phyloP scores from a whole-genome alignment of 2,329 filamentous ascomycete species.

The Phyllosticta citriasiana region DNA sequence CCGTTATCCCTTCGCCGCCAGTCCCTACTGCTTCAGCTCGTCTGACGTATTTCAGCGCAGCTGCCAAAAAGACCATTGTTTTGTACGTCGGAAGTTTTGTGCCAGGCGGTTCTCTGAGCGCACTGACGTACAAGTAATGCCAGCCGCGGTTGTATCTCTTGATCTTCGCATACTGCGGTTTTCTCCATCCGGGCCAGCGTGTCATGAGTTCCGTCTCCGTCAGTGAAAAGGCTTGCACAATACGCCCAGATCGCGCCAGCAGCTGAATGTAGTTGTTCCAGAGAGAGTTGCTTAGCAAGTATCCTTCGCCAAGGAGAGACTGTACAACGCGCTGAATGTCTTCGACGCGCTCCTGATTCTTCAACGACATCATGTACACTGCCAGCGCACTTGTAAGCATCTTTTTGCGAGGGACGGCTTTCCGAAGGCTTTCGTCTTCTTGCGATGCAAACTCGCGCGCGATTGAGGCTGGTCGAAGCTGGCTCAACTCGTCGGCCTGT shows the following conservation, averaged over 20 bases:
- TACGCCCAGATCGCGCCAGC: conserved; percentile 51
- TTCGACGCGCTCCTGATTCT: conserved; percentile 38
- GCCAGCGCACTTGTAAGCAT: conserved; percentile 40
- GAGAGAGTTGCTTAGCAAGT: conserved; percentile 61
- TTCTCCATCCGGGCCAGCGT: conserved; percentile 66
- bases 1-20: conserved; percentile 15
- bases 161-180: conserved; percentile 12
- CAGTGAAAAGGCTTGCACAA: conserved; percentile 57
- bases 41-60: conserved; percentile 26
- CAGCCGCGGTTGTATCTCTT: conserved; percentile 16
- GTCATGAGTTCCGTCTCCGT: conserved; percentile 74
- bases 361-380: conserved; percentile 44
- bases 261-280: conserved; percentile 71
- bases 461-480: conserved; percentile 20
- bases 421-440: background rate
- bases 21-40: conserved; percentile 23
- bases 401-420: conserved; percentile 32
- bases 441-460: conserved; percentile 7
- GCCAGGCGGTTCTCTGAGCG: conserved; percentile 16
- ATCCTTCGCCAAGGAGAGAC: conserved; percentile 55
- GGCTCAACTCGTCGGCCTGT: conserved; percentile 26
- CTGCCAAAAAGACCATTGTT: conserved; percentile 33
- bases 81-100: conserved; percentile 32
- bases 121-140: conserved; percentile 21
- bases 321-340: conserved; percentile 36